Evolutionary conservation across 768 basidiomycete species (phyloP).

Genomic region (Mycena polygramma): DNA sequence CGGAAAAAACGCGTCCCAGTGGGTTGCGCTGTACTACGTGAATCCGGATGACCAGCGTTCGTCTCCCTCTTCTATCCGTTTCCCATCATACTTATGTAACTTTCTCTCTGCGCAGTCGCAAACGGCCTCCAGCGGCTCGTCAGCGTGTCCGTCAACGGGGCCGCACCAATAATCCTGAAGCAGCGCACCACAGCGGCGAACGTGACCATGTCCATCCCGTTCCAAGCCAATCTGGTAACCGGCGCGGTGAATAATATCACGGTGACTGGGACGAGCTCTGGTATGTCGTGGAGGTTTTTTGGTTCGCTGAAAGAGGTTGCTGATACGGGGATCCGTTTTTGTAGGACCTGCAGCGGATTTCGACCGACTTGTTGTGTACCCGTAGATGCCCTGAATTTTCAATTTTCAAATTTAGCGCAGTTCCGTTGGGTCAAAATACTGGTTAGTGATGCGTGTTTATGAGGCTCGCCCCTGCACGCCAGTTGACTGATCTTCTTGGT

Average conservation of each 20-base stretch:
- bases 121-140: slow-evolving; percentile 32
- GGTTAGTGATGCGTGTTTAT: slow-evolving; percentile 11
- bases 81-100: slow-evolving; percentile 13
- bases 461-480: background rate
- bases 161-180: slow-evolving; percentile 26
- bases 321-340: slow-evolving; percentile 9
- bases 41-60: slow-evolving; percentile 29
- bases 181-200: slow-evolving; percentile 30
- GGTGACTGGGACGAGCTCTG: slow-evolving; percentile 27
- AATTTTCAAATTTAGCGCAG: too few relatives aligned
- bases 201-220: slow-evolving; percentile 31
- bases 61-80: slow-evolving; percentile 16
- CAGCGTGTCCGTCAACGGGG: slow-evolving; percentile 28
- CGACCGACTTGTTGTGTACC: slow-evolving; percentile 27
- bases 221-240: slow-evolving; percentile 26
- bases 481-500: too few relatives aligned
- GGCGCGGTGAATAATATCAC: slow-evolving; percentile 31
- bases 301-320: background rate
- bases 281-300: slow-evolving; percentile 18
- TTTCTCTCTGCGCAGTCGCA: slow-evolving; percentile 14
- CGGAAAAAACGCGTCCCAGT: slow-evolving; percentile 25
- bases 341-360: slow-evolving; percentile 31
- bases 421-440: slow-evolving; percentile 10
- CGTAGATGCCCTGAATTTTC: slow-evolving; percentile 29
- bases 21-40: slow-evolving; percentile 32